phyloP scores from a whole-genome alignment of 164 flowering plant species.

The Dillenia suffruticosa region DNA sequence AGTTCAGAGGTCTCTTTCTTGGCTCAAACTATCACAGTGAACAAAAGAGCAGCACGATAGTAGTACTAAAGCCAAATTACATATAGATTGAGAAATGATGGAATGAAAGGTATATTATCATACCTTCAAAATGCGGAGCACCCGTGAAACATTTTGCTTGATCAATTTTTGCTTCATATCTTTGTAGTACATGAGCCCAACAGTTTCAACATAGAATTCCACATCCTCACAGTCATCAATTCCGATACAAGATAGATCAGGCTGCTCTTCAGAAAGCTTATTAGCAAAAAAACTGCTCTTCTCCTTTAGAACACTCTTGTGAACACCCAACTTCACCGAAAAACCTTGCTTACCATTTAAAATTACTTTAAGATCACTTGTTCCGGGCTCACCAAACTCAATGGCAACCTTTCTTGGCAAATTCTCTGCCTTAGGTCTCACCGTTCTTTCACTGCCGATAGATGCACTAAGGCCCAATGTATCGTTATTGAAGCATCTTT shows the following conservation, averaged over 20 bases:
- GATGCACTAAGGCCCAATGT: conserved; percentile 25
- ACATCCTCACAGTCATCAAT: conserved; percentile 86
- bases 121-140: conserved; percentile 94
- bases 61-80: too few relatives aligned
- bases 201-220: conserved; percentile 88
- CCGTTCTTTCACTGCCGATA: conserved; percentile 36
- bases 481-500: conserved; percentile 27
- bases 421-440: conserved; percentile 52
- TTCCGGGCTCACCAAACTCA: conserved; percentile 90
- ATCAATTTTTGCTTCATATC: conserved; percentile 83
- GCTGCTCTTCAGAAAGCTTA: conserved; percentile 44
- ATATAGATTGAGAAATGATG: background rate
- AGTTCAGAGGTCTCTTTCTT: too few relatives aligned
- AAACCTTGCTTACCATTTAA: conserved; percentile 84
- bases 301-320: conserved; percentile 55
- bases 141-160: conserved; percentile 82
- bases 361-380: conserved; percentile 75
- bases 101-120: background rate
- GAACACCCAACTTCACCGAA: conserved; percentile 81
- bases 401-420: conserved; percentile 73
- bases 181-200: conserved; percentile 92
- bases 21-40: too few relatives aligned
- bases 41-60: too few relatives aligned
- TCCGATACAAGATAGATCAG: conserved; percentile 48
- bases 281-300: conserved; percentile 64